phyloP scores from a whole-genome alignment of 768 basidiomycete species.

The Gloeophyllum trabeum region DNA sequence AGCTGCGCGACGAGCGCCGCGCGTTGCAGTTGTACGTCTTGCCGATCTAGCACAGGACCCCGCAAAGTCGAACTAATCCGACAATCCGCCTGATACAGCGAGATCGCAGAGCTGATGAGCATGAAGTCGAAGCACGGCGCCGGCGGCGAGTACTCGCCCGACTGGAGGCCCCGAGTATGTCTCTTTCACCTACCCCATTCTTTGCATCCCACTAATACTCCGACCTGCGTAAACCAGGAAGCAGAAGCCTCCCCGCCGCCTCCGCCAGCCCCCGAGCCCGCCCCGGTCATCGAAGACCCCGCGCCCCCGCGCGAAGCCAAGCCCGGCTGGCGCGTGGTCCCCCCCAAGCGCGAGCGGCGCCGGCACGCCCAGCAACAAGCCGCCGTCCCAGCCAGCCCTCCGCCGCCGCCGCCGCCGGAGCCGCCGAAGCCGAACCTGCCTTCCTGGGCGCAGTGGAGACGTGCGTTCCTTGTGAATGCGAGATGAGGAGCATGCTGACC shows the following conservation, averaged over 20 bases:
- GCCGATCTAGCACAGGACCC: neutral
- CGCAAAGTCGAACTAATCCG: neutral
- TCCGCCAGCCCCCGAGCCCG: slow-evolving; percentile 11
- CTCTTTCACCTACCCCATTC: slow-evolving; percentile 2
- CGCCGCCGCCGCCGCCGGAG: slow-evolving; percentile 29
- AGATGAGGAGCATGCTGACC: neutral
- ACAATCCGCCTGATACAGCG: slow-evolving; percentile 28
- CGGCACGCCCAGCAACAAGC: slow-evolving; percentile 33
- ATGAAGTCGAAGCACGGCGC: slow-evolving; percentile 75
- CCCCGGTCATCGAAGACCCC: slow-evolving; percentile 27
- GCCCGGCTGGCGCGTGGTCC: slow-evolving; percentile 67
- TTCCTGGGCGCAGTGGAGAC: slow-evolving; percentile 84
- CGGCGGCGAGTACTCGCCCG: slow-evolving; percentile 67
- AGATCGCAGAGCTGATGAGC: slow-evolving; percentile 77
- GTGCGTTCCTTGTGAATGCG: slow-evolving; percentile 28
- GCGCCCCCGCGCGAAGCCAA: slow-evolving; percentile 37
- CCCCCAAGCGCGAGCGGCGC: slow-evolving; percentile 44
- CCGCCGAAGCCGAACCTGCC: slow-evolving; percentile 44
- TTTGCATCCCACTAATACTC: slow-evolving; percentile 1
- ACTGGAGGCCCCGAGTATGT: slow-evolving; percentile 57
- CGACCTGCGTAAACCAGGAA: slow-evolving; percentile 16
- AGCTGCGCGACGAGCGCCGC: slow-evolving; percentile 46
- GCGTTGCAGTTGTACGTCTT: slow-evolving; percentile 37
- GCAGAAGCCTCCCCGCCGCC: slow-evolving; percentile 11
- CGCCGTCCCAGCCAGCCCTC: slow-evolving; percentile 25